Evolutionary conservation across 1,284 basidiomycete genomes (phyloP).

Genomic region (Ceratobasidium sp.): DNA sequence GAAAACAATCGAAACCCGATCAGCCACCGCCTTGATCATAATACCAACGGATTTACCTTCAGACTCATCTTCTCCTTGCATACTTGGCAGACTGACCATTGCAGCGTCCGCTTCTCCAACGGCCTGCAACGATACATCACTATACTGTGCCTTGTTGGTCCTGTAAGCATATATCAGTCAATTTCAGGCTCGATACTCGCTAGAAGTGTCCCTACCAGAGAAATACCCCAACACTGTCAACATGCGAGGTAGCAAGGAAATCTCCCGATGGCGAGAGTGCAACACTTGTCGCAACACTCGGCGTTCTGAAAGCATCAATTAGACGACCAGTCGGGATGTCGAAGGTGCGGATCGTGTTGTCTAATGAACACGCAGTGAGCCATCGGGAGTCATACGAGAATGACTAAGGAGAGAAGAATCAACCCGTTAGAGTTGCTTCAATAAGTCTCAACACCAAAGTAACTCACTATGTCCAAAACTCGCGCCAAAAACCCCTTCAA

Average conservation of each 20-base stretch:
- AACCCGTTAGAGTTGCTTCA: background rate
- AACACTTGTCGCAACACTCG: slow-evolving; percentile 90
- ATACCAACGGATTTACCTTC: slow-evolving; percentile 61
- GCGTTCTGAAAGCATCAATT: slow-evolving; percentile 91
- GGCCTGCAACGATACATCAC: slow-evolving; percentile 83
- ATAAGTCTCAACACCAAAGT: background rate
- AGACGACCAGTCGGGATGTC: slow-evolving; percentile 93
- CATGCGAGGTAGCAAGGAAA: slow-evolving; percentile 94
- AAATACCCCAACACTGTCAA: slow-evolving; percentile 93
- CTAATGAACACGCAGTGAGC: slow-evolving; percentile 88
- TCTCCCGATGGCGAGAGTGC: slow-evolving; percentile 95
- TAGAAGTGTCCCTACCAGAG: slow-evolving; percentile 72
- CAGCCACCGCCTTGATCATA: slow-evolving; percentile 38
- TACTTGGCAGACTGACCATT: slow-evolving; percentile 79
- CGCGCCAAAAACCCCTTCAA: slow-evolving; percentile 81
- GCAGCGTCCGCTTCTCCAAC: slow-evolving; percentile 73
- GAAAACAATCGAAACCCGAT: slow-evolving; percentile 47
- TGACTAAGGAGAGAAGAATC: slow-evolving; percentile 60
- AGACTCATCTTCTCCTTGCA: slow-evolving; percentile 82
- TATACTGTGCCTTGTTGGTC: slow-evolving; percentile 96
- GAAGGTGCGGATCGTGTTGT: slow-evolving; percentile 93
- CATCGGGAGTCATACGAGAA: slow-evolving; percentile 96
- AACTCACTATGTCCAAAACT: slow-evolving; percentile 82
- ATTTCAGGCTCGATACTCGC: background rate
- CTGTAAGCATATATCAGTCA: slow-evolving; percentile 54